phyloP scores from a whole-genome alignment of 768 basidiomycete species.

The Rhodosporidiobolus odoratus region DNA sequence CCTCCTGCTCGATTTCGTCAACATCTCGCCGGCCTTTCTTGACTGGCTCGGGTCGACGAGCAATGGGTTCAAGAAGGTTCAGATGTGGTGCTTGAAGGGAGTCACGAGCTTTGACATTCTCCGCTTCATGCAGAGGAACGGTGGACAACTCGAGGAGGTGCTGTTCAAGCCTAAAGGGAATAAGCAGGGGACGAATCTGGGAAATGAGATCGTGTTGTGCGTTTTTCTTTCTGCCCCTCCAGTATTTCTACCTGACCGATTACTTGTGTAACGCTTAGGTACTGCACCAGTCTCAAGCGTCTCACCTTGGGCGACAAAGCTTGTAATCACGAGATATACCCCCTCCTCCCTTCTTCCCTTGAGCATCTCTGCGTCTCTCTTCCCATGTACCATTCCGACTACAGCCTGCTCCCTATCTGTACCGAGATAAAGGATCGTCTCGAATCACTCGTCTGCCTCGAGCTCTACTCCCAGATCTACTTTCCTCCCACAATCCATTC shows the following conservation, averaged over 20 bases:
- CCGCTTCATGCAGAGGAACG: neutral
- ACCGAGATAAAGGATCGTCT: neutral
- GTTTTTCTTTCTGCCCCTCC: neutral
- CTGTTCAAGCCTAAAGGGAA: constrained; percentile 13
- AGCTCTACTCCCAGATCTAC: constrained; percentile 28
- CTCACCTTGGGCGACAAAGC: constrained; percentile 24
- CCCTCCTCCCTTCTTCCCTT: constrained; percentile 1
- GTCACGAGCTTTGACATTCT: neutral
- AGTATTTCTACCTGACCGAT: neutral
- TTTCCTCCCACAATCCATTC: constrained; percentile 11
- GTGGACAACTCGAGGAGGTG: neutral
- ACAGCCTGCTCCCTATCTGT: neutral
- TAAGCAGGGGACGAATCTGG: neutral
- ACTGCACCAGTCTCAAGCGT: neutral
- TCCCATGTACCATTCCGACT: neutral
- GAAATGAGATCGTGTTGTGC: neutral
- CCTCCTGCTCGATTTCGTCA: neutral
- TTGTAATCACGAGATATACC: constrained; percentile 11
- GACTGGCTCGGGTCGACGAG: neutral
- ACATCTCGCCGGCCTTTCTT: neutral
- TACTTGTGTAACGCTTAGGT: neutral
- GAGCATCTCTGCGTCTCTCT: constrained; percentile 23
- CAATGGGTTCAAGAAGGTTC: neutral
- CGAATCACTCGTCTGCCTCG: constrained; percentile 1
- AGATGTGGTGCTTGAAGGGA: neutral